phyloP scores from a whole-genome alignment of 768 basidiomycete species.

The Favolaschia claudopus region DNA sequence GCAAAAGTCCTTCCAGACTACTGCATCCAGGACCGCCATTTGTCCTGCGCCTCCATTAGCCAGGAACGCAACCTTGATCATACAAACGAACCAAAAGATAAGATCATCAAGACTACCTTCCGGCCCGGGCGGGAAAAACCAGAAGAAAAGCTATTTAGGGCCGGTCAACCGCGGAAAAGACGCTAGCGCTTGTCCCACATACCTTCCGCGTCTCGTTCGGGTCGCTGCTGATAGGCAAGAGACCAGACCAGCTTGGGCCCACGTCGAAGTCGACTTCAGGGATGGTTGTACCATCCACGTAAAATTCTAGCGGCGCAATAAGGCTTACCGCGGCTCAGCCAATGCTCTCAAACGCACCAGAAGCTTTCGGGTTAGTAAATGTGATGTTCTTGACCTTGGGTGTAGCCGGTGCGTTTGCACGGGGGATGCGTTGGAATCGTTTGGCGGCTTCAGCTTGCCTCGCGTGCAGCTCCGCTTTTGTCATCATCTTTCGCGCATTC shows the following conservation, averaged over 20 bases:
- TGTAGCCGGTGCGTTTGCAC: conserved; percentile 26
- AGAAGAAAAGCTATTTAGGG: conserved; percentile 84
- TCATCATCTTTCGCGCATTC: conserved; percentile 40
- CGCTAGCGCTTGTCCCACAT: not conserved
- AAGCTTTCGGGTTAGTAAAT: conserved; percentile 71
- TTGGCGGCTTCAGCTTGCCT: conserved; percentile 58
- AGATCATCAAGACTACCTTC: conserved; percentile 75
- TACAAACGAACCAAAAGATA: conserved; percentile 69
- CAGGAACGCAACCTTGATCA: not conserved
- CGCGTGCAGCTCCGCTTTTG: conserved; percentile 51
- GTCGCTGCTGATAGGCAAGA: conserved; percentile 71
- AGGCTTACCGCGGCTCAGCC: not conserved
- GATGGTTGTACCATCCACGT: conserved; percentile 68
- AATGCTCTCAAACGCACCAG: conserved; percentile 48
- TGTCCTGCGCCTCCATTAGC: conserved; percentile 53
- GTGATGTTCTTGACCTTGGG: conserved; percentile 63
- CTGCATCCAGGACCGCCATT: conserved; percentile 87
- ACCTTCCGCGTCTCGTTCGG: conserved; percentile 75
- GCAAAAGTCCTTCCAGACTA: conserved; percentile 72
- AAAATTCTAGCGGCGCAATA: conserved; percentile 59
- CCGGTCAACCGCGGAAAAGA: not conserved
- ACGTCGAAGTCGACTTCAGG: conserved; percentile 77
- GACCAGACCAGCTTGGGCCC: conserved; percentile 78
- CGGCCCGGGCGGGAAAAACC: conserved; percentile 85
- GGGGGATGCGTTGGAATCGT: conserved; percentile 38